Conservation (phyloP, 495 filamentous ascomycete species). For the Niebla homalea region DNA sequence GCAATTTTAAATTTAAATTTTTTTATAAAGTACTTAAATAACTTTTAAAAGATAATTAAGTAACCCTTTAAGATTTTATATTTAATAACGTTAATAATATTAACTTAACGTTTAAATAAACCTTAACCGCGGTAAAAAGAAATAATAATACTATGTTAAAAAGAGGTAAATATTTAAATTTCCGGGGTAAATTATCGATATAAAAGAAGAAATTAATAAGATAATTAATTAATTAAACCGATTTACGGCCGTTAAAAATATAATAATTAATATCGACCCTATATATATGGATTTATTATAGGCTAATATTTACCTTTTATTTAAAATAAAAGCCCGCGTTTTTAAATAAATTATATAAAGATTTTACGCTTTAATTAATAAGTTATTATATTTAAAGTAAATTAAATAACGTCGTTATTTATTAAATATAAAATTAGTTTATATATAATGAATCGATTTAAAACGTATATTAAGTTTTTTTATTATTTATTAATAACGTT, state of each 20-base stretch:
- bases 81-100: too few species aligned
- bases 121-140: too few species aligned
- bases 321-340: constrained; percentile 3
- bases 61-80: too few species aligned
- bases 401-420: not conserved
- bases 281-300: not conserved
- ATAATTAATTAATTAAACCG: not conserved
- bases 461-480: too few species aligned
- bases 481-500: not conserved
- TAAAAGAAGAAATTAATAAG: constrained; percentile 2
- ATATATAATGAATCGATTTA: too few species aligned
- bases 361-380: constrained; percentile 1
- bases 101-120: too few species aligned
- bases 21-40: too few species aligned
- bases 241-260: not conserved
- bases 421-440: too few species aligned
- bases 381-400: not conserved
- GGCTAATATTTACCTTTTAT: constrained; percentile 1
- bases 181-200: not conserved
- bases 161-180: constrained; percentile 3
- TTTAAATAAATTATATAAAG: not conserved
- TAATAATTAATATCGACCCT: too few species aligned
- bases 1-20: too few species aligned
- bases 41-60: too few species aligned
- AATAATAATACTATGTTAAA: not conserved